Evolutionary conservation across 139 green algal species (phyloP).

Genomic region (Haematococcus lacustris): DNA sequence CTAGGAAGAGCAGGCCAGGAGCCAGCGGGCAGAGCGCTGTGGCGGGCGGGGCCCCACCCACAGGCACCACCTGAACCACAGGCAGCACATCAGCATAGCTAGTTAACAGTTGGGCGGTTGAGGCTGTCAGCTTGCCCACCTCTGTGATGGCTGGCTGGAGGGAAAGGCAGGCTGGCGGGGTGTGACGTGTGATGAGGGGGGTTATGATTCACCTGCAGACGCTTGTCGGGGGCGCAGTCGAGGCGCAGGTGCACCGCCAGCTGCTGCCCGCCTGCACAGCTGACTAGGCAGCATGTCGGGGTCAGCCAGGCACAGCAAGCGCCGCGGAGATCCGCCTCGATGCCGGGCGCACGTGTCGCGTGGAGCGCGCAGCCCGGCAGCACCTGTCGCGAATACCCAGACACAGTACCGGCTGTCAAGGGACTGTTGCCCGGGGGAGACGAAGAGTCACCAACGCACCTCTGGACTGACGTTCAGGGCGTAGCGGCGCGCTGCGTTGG

Average conservation of each 20-base stretch:
- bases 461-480: conserved; percentile 53
- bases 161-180: too few species aligned
- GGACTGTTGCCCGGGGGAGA: not conserved
- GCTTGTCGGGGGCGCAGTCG: conserved; percentile 11
- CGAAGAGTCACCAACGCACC: conserved; percentile 9
- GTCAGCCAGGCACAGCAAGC: conserved; percentile 16
- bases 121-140: too few species aligned
- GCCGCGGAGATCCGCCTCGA: conserved; percentile 16
- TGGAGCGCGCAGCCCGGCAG: not conserved
- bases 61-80: not conserved
- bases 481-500: conserved; percentile 35
- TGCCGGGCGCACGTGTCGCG: conserved; percentile 3
- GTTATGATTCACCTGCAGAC: conserved; percentile 4
- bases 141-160: too few species aligned
- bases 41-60: conserved; percentile 24
- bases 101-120: too few species aligned
- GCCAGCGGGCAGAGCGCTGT: conserved; percentile 23
- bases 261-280: conserved; percentile 11
- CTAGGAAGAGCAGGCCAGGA: conserved; percentile 69
- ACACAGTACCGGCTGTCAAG: too few species aligned
- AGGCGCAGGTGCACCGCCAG: conserved; percentile 20
- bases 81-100: too few species aligned
- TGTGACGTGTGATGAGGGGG: too few species aligned
- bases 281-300: conserved; percentile 14
- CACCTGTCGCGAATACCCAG: too few species aligned